Base-by-base conservation (phyloP, 1,139 yeast species). In the Diutina mesorugosa region DNA sequence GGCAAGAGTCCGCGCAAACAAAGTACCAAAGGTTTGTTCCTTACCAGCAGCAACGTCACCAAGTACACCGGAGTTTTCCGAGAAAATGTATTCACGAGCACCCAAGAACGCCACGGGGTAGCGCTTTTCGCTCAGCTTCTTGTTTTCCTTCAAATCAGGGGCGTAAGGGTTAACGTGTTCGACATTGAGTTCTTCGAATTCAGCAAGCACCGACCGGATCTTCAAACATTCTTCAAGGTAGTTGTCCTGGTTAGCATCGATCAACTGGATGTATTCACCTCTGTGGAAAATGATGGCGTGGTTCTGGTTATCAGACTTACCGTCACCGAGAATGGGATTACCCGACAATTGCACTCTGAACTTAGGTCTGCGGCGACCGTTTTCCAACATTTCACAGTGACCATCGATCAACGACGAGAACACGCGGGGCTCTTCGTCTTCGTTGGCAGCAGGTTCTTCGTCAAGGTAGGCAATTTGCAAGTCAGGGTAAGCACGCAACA, bases 31-130 rank as follows among this genome's bases (percentile, higher is more conserved):
- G 64, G 99, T 93, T 75, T 93, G 99, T 81, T 93, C 99, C 78
- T 93, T 93, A 83, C 98, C 99, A 63, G 99, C 99, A 66, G 99
- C 99, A 72, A 93, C 95, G 75, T 93, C 99, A 85, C 99, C 99
- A 65, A 93, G 81, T 67, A 93, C 89, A 87, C 99, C 99, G 63
- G 96, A 87, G 78, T 91, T 93, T 75, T 93, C 99, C 61, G 97
- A 90, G 87, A 93, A 93, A 76, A 93, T 93, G 76, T 93, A 93
- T 77, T 93, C 99, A 79, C 99, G 87, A 58, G 99, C 98, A 84
- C 99, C 99, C 66, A 93, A 90, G 70, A 93, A 91, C 58, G 99
- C 99, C 66, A 93, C 99, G 45, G 99, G 99, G 66, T 83, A 81
- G 35, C 64, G 64, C 47, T 68, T 66, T 47, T 68, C 67, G 28